Conservation (phyloP, 495 filamentous ascomycete genomes). For the Pyrenula aspistea region DNA sequence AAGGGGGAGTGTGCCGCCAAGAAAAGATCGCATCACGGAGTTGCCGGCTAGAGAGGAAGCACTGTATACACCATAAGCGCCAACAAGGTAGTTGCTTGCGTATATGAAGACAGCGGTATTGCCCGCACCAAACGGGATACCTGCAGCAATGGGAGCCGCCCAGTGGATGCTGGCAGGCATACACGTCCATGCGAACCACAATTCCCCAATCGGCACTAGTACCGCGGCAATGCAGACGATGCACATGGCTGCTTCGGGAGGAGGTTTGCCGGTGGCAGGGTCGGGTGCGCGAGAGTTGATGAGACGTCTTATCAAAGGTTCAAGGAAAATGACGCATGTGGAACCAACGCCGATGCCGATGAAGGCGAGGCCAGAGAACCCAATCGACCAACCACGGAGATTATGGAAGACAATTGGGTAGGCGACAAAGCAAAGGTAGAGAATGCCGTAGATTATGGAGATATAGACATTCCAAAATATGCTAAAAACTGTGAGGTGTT, state of each 20-base stretch:
- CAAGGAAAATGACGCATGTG: constrained; percentile 50
- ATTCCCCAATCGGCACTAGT: constrained; percentile 56
- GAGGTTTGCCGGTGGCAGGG: constrained; percentile 51
- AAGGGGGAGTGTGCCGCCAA: constrained; percentile 63
- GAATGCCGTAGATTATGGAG: constrained; percentile 44
- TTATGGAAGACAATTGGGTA: constrained; percentile 66
- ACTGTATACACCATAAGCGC: constrained; percentile 65
- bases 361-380: constrained; percentile 61
- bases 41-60: constrained; percentile 72
- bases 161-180: constrained; percentile 60
- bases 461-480: constrained; percentile 72
- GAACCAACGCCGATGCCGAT: constrained; percentile 64
- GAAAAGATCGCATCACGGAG: constrained; percentile 49
- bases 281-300: constrained; percentile 61
- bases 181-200: constrained; percentile 76
- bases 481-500: constrained; percentile 12
- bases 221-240: constrained; percentile 60
- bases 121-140: constrained; percentile 67
- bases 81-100: constrained; percentile 63
- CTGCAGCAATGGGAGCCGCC: constrained; percentile 61
- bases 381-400: constrained; percentile 58
- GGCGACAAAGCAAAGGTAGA: constrained; percentile 79
- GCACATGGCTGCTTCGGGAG: constrained; percentile 63
- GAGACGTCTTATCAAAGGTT: constrained; percentile 59
- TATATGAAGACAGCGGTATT: constrained; percentile 75